Evolutionary conservation across 2,329 filamentous ascomycete genomes (phyloP).

Genomic region (Ophiostoma perfectum): DNA sequence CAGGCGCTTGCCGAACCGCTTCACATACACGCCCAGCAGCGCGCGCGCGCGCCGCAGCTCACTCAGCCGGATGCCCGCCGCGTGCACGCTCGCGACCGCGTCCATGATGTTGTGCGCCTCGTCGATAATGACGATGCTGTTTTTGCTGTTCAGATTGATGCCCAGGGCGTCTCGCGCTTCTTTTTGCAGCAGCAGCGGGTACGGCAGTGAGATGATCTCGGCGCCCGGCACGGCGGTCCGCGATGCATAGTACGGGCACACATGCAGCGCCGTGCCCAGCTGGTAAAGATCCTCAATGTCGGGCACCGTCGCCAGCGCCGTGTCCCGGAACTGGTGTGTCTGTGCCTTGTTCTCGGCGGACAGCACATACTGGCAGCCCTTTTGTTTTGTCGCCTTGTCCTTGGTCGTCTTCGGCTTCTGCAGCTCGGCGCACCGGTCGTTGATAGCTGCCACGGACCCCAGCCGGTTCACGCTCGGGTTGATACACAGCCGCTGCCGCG

Average conservation of each 20-base stretch:
- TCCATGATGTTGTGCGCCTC: slow-evolving; percentile 98
- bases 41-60: slow-evolving; percentile 68
- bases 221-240: slow-evolving; percentile 73
- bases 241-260: slow-evolving; percentile 97
- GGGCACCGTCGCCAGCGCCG: slow-evolving; percentile 73
- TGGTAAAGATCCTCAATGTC: slow-evolving; percentile 88
- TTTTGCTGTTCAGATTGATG: slow-evolving; percentile 64
- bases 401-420: slow-evolving; percentile 64
- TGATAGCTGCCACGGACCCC: slow-evolving; percentile 71
- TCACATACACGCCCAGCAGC: slow-evolving; percentile 76
- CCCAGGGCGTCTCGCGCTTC: slow-evolving; percentile 81
- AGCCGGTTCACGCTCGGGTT: slow-evolving; percentile 74
- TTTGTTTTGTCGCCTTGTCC: slow-evolving; percentile 44
- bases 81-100: slow-evolving; percentile 81
- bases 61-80: slow-evolving; percentile 64
- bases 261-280: slow-evolving; percentile 69
- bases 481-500: slow-evolving; percentile 83
- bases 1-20: slow-evolving; percentile 79
- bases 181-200: slow-evolving; percentile 81
- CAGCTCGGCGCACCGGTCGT: slow-evolving; percentile 84
- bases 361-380: slow-evolving; percentile 65
- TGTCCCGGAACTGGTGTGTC: slow-evolving; percentile 77
- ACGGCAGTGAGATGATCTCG: slow-evolving; percentile 88
- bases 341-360: slow-evolving; percentile 67
- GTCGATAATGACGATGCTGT: slow-evolving; percentile 89